Base-by-base conservation (phyloP, 1,284 basidiomycete genomes). In the Malassezia obtusa region DNA sequence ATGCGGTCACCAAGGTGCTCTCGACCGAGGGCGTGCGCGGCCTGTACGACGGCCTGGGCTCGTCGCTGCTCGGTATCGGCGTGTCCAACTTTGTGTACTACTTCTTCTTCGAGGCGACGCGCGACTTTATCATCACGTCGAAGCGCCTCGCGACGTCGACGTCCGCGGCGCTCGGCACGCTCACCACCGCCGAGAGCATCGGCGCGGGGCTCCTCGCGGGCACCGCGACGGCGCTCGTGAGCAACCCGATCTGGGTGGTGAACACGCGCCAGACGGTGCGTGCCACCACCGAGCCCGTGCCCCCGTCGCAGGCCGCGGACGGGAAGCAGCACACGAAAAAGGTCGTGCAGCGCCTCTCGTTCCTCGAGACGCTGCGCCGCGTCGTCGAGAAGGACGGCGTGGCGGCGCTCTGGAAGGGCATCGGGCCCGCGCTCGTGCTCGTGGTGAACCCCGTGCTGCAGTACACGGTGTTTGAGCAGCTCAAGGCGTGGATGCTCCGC, bases 381-480 rank as follows among this genome's bases (percentile, higher is more conserved):
- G 88, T 98, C 58, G 65, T 90, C 37, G 79, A 81, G 48, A 84
- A 84, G 60, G 87, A 85, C 68, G 92, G 92, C 11, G 64, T 83
- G 19, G 74, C 79, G 19, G 91, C 85, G 0, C 86, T 99, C 69
- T 96, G 87, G 86, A 81, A 89, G 49, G 94, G 94, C n/a, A 81
- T 99, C 36, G 89, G 90, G 0, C 91, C 94, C 2, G 91, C 92
- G 15, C 78, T 98, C 47, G 81, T 91, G 31, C 80, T 98, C 39
- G 91, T 96, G 64, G 82, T 90, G 67, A 99, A 99, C 75, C 94
- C 94, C 8, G 87, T 99, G 31, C 79, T 98, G 37, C 81, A 81
- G 61, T 73, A 73, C 61, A 73, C 71, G 3, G 69, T 62, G 9
- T 73, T 71, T 40, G 71, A 73, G 54, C 69, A 71, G 53, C 55